phyloP scores from a whole-genome alignment of 495 filamentous ascomycete species.

The Talaromyces wortmannii region DNA sequence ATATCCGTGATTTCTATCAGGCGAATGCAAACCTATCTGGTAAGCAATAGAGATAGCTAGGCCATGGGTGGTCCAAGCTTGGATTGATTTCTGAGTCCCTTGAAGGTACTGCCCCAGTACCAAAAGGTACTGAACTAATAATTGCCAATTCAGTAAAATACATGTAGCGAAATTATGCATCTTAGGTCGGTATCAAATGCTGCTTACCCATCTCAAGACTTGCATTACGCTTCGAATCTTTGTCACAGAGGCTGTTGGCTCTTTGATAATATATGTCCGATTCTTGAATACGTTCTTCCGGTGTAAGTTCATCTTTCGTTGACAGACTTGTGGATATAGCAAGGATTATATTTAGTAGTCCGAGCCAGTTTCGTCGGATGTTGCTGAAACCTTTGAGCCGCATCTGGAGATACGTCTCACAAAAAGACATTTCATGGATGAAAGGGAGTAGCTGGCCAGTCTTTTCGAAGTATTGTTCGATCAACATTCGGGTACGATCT shows the following conservation, averaged over 20 bases:
- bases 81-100: constrained; percentile 34
- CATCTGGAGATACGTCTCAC: constrained; percentile 27
- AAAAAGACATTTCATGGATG: constrained; percentile 26
- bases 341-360: constrained; percentile 16
- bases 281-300: constrained; percentile 14
- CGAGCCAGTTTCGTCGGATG: constrained; percentile 25
- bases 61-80: constrained; percentile 35
- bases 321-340: constrained; percentile 12
- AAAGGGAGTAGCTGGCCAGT: constrained; percentile 33
- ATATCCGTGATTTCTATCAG: constrained; percentile 18
- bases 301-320: constrained; percentile 9
- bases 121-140: constrained; percentile 25
- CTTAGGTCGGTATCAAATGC: background rate
- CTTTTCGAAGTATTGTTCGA: constrained; percentile 26
- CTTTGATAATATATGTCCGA: constrained; percentile 31
- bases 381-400: constrained; percentile 18
- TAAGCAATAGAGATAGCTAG: constrained; percentile 29
- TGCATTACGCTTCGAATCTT: constrained; percentile 22
- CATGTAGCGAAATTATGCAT: background rate
- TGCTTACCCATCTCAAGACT: constrained; percentile 27
- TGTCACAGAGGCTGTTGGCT: constrained; percentile 19
- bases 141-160: background rate
- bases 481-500: constrained; percentile 11
- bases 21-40: constrained; percentile 29
- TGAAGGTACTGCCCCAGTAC: constrained; percentile 34